Base-by-base conservation (phyloP, 768 basidiomycete genomes). In the Hydnomerulius pinastri region DNA sequence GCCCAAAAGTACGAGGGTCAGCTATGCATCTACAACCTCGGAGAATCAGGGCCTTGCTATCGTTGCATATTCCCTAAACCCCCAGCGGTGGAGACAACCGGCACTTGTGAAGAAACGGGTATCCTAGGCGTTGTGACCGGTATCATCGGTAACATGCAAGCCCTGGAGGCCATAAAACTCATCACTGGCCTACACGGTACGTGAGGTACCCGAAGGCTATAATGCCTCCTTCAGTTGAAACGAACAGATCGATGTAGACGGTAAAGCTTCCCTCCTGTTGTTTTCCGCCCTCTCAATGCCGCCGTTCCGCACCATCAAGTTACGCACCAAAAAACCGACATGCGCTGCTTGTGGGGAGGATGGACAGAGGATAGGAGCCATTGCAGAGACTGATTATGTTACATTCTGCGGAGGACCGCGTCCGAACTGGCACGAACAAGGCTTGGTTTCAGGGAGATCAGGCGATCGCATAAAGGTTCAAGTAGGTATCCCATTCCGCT, bases 91-190 rank as follows among this genome's bases (percentile, higher is more conserved):
- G 82, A 82, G 46, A 74, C 74, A 23, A 70, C 79, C 2, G 87
- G 91, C 7, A 82, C 85, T 8, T 99, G 97, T 57, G 92, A 88
- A 60, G 94, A 97, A 63, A 76, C 84, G 4, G 95, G 96, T 1
- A 85, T 98, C 4, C 71, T 97, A 41, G 96, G 96, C 6, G 84
- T 78, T 0, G 92, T 97, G 1, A 91, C 92, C 0, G 96, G 96
- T 1, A 73, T 92, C 42, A 90, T 98, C 36, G 95, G 95, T 4
- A 87, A 83, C 55, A 68, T 95, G 63, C 94, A 97, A 74, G 95
- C 95, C 5, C 66, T 92, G 28, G 93, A 97, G 69, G 78, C 91
- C 1, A 83, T 96, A 70, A 92, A 90, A 69, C 76, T 91, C 45
- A 73, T 92, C 35, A 74, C 77, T 1, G 90, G 85, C 4, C 63